Evolutionary conservation across 129 eudicot species (phyloP).

Genomic region (Solidago caesia): DNA sequence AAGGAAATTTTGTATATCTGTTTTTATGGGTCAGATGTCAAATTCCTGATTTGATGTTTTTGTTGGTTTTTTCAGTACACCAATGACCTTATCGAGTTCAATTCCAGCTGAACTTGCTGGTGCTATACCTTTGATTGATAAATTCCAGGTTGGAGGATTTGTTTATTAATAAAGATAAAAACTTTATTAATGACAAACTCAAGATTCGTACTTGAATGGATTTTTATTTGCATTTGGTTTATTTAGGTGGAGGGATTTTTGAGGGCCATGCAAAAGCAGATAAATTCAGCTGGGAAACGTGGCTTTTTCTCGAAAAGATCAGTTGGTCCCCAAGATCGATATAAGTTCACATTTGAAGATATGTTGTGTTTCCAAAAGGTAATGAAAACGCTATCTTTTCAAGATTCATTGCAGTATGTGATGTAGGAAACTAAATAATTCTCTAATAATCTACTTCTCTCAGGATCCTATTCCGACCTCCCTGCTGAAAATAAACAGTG

Average conservation of each 20-base stretch:
- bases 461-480: conserved; percentile 99
- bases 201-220: conserved; percentile 10
- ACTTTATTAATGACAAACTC: conserved; percentile 16
- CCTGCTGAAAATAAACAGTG: conserved; percentile 71
- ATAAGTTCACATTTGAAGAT: conserved; percentile 91
- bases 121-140: conserved; percentile 92
- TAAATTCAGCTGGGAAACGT: conserved; percentile 84
- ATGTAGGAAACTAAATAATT: conserved; percentile 5
- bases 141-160: conserved; percentile 64
- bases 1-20: background rate
- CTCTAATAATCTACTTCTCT: conserved; percentile 21
- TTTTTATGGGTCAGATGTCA: conserved; percentile 11
- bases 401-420: background rate
- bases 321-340: conserved; percentile 70
- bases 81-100: conserved; percentile 68
- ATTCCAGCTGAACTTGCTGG: conserved; percentile 95
- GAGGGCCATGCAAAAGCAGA: conserved; percentile 97
- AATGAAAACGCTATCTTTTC: conserved; percentile 19
- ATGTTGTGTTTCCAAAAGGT: conserved; percentile 98
- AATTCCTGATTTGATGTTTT: conserved; percentile 6
- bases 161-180: background rate
- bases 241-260: conserved; percentile 88
- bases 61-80: conserved; percentile 64
- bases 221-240: background rate
- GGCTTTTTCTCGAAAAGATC: conserved; percentile 91